Evolutionary conservation across 2,329 filamentous ascomycete species (phyloP), one percentile per base, ranked within the genome.

Genomic region (Blumeria hordei): DNA sequence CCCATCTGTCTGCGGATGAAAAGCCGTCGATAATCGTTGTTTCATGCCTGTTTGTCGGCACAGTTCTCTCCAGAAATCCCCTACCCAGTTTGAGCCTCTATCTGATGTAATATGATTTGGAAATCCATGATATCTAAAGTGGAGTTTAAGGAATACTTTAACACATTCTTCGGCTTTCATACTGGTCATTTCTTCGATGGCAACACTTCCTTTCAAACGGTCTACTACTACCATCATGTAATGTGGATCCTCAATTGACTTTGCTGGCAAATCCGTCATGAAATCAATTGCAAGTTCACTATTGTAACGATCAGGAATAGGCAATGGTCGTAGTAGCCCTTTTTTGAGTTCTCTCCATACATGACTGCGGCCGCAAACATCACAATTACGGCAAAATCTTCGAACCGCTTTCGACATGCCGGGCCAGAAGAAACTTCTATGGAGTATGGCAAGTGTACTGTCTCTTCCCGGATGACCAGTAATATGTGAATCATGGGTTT

Each of bases 41-140:
- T 49, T 49, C 45, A 49, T 49, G n/a, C 45, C 45, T 12, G 45
- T 49, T 21, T 49, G 45, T 21, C 45, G n/a, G 45, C 45, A 49
- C n/a, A 49, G 45, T 21, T 49, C 45, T 49, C 45, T 49, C 45
- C 45, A 49, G 21, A 49, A 49, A 33, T 49, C 45, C 10, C 21
- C 45, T 45, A 45, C 43, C 43, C 8, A 45, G 14, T 18, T 45
- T 45, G 43, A 18, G 12, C 43, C 43, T 45, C 43, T 45, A 18
- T 45, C 43, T 12, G 43, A 45, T 21, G 43, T 45, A n/a, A 45
- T 45, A 3, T 45, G 8, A 18, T n/a, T 21, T 45, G 43, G 43
- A 21, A 45, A 9, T 3, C 43, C 43, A 21, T 14, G 16, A 21
- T 45, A 45, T 45, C 43, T 45, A 21, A 45, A 45, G 18, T 45